phyloP scores from a whole-genome alignment of 192 early-diverging fungal genomes.

The Helicostylum pulchrum region DNA sequence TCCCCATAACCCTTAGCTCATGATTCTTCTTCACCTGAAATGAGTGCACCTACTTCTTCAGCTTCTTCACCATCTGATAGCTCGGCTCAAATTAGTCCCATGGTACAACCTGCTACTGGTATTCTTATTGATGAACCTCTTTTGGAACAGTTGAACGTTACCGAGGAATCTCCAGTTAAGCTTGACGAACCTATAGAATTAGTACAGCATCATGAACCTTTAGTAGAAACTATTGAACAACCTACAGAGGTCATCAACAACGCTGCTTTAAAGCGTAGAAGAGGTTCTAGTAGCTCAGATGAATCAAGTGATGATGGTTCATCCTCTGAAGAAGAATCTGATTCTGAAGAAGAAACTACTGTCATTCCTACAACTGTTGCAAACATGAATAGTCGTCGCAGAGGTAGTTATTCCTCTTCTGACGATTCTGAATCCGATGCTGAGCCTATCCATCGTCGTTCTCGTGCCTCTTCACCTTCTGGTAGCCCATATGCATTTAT shows the following conservation, averaged over 20 bases:
- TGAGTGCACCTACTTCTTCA: conserved; percentile 23
- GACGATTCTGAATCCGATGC: conserved; percentile 28
- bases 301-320: background rate
- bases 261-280: conserved; percentile 13
- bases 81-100: conserved; percentile 1
- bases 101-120: conserved; percentile 1
- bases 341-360: conserved; percentile 7
- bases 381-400: conserved; percentile 1
- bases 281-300: conserved; percentile 17
- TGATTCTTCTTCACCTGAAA: conserved; percentile 7
- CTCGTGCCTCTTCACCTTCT: conserved; percentile 3
- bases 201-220: background rate
- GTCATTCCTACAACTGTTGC: conserved; percentile 18
- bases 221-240: background rate
- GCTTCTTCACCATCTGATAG: conserved; percentile 7
- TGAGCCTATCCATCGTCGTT: background rate
- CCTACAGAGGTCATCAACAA: background rate
- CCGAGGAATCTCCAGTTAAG: background rate
- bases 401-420: conserved; percentile 10
- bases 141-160: background rate
- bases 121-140: background rate
- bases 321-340: conserved; percentile 9
- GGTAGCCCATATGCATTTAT: conserved; percentile 21
- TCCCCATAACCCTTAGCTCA: background rate
- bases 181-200: background rate